Evolutionary conservation across 192 early-diverging fungal genomes (phyloP).

Genomic region (Chytriomyces sp.): DNA sequence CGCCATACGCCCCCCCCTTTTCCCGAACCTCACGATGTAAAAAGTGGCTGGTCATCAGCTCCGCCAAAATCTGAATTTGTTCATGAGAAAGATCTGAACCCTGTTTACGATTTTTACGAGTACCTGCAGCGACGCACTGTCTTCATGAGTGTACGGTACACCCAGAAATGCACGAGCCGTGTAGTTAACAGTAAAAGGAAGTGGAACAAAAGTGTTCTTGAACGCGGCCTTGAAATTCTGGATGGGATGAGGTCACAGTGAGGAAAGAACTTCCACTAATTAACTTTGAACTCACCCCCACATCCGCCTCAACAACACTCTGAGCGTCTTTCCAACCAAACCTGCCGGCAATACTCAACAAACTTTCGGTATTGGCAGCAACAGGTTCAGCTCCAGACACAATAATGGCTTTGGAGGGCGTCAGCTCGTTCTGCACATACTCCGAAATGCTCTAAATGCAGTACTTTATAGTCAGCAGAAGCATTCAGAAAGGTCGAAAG

Average conservation of each 20-base stretch:
- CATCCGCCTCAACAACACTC: no score
- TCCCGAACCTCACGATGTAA: constrained; percentile 97
- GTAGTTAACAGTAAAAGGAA: constrained; percentile 88
- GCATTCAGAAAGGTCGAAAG: constrained; percentile 3
- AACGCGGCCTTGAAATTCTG: constrained; percentile 51
- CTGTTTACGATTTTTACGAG: background rate
- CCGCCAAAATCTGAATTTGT: constrained; percentile 72
- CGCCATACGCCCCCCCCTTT: constrained; percentile 96
- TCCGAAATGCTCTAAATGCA: constrained; percentile 40
- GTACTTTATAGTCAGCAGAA: background rate
- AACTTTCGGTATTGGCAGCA: constrained; percentile 29
- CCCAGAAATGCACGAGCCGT: constrained; percentile 70
- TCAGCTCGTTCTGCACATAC: constrained; percentile 46
- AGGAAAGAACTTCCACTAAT: background rate
- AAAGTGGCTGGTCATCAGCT: constrained; percentile 81
- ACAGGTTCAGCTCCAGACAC: background rate
- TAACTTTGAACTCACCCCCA: no score
- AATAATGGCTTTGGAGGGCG: constrained; percentile 34
- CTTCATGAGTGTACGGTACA: constrained; percentile 83
- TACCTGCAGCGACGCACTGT: constrained; percentile 77
- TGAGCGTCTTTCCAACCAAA: constrained; percentile 20
- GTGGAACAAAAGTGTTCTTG: constrained; percentile 72
- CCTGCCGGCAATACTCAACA: constrained; percentile 15
- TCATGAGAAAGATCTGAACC: background rate
- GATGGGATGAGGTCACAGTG: background rate